phyloP scores from a whole-genome alignment of 164 flowering plant species.

The Brasenia schreberi region DNA sequence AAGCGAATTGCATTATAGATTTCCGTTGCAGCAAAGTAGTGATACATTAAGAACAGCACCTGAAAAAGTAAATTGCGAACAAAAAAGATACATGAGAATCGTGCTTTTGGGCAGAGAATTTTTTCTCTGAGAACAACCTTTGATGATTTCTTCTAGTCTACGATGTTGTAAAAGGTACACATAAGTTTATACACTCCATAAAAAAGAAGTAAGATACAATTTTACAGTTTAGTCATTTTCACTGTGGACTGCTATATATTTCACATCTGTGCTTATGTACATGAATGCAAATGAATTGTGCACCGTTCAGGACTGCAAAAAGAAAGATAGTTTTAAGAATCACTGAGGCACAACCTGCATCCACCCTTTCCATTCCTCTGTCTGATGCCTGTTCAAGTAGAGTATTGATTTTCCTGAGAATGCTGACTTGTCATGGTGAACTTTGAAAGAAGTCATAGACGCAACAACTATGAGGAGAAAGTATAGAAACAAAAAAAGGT shows the following conservation, averaged over 20 bases:
- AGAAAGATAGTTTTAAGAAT: background rate
- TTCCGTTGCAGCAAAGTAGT: slow-evolving; percentile 96
- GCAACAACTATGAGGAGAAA: slow-evolving; percentile 72
- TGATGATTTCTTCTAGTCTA: too few species aligned
- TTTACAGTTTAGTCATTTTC: too few species aligned
- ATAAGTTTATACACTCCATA: too few species aligned
- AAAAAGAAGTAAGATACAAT: too few species aligned
- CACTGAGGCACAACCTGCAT: slow-evolving; percentile 57
- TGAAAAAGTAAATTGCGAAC: slow-evolving; percentile 12
- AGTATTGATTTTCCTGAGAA: slow-evolving; percentile 74
- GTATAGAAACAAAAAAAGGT: slow-evolving; percentile 86
- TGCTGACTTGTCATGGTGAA: slow-evolving; percentile 80
- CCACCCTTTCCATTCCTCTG: slow-evolving; percentile 99
- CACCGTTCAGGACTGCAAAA: background rate
- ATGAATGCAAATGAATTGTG: too few species aligned
- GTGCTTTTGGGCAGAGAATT: too few species aligned
- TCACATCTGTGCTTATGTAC: too few species aligned
- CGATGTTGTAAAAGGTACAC: too few species aligned
- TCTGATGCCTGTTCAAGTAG: slow-evolving; percentile 93
- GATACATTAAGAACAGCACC: slow-evolving; percentile 96
- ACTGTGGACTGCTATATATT: too few species aligned
- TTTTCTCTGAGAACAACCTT: too few species aligned
- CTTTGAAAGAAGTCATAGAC: slow-evolving; percentile 82
- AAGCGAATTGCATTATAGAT: slow-evolving; percentile 94
- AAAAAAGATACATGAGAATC: too few species aligned